These are phyloP conservation scores for Purshia tridentata DNA, from an alignment of 306 rosid genomes.

Conservation along the genomic window DNA sequence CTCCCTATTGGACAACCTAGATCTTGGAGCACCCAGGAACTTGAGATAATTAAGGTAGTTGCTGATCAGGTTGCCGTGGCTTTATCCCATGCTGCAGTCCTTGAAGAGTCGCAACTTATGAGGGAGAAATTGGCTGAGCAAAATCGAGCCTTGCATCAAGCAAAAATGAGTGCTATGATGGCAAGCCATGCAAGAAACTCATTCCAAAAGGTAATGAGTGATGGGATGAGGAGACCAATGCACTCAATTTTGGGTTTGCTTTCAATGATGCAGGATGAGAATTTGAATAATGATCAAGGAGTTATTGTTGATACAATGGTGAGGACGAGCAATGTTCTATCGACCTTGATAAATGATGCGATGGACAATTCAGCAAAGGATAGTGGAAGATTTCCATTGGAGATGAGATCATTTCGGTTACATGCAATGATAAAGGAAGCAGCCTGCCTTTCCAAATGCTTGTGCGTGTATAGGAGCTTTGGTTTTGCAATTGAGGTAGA, in stretches of 20 bases:
- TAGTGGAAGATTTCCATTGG: slow-evolving; percentile 73
- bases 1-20: slow-evolving; percentile 79
- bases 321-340: slow-evolving; percentile 81
- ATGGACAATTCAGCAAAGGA: slow-evolving; percentile 84
- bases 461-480: slow-evolving; percentile 73
- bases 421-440: slow-evolving; percentile 91
- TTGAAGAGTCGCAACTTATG: slow-evolving; percentile 99
- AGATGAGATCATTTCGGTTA: slow-evolving; percentile 69
- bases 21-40: slow-evolving; percentile 83
- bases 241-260: slow-evolving; percentile 93
- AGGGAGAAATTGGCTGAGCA: slow-evolving; percentile 92
- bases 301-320: slow-evolving; percentile 84
- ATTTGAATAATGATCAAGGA: slow-evolving; percentile 61
- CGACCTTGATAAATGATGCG: slow-evolving; percentile 86
- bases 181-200: slow-evolving; percentile 95
- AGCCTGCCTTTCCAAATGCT: slow-evolving; percentile 87
- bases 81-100: slow-evolving; percentile 94
- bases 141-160: slow-evolving; percentile 93
- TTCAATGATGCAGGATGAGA: slow-evolving; percentile 79
- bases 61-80: slow-evolving; percentile 99
- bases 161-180: slow-evolving; percentile 82
- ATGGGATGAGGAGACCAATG: slow-evolving; percentile 99
- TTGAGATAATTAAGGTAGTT: slow-evolving; percentile 92
- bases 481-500: slow-evolving; percentile 77
- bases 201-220: slow-evolving; percentile 95